Base-by-base conservation (phyloP, 805 yeast genomes). In the Metschnikowia aberdeeniae region DNA sequence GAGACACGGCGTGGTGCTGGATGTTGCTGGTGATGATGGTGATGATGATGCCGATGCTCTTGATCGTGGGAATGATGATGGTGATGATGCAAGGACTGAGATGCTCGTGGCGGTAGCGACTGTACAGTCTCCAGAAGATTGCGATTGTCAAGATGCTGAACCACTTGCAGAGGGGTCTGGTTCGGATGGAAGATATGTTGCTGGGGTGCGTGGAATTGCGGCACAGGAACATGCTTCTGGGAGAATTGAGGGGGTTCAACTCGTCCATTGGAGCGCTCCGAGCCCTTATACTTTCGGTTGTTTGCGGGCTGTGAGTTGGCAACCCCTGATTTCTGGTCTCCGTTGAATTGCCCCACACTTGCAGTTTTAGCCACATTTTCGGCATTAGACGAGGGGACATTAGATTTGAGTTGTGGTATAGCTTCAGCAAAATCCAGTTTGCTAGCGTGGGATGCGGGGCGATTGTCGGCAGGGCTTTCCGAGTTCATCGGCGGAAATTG, bases 41-140 rank as follows among this genome's bases (percentile, higher is more conserved):
- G 36, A 3, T 44, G 52, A 27, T 40, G 51, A 14, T 45, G 39
- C 39, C 31, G 30, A 36, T 36, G 39, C 24, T 26, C 31, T 36
- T 36, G 39, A 20, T 36, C 31, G 12, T 14, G 52, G 35, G 40
- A 49, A 31, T 39, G 47, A 34, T 41, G 47, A 34, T 36, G 45
- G 28, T 43, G 48, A 13, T 47, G 52, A 36, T 54, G 34, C 13
- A 11, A n/a, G 20, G 34, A 8, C 34, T 28, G 40, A 10, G 34
- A 10, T 5, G n/a, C n/a, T n/a, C 34, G 13, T 29, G 29, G 34
- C 19, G 5, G 27, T 5, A 17, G 33, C 11, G 9, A 17, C 20
- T 37, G 34, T 3, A 14, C 9, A 4, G 19, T 11, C 22, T 37
- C 40, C 33, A 13, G 19, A 5, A 24, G 27, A 8, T 37, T 33